Evolutionary conservation across 805 yeast genomes (phyloP), one percentile per base, ranked within the genome.

Genomic region (Wickerhamiella australiensis): DNA sequence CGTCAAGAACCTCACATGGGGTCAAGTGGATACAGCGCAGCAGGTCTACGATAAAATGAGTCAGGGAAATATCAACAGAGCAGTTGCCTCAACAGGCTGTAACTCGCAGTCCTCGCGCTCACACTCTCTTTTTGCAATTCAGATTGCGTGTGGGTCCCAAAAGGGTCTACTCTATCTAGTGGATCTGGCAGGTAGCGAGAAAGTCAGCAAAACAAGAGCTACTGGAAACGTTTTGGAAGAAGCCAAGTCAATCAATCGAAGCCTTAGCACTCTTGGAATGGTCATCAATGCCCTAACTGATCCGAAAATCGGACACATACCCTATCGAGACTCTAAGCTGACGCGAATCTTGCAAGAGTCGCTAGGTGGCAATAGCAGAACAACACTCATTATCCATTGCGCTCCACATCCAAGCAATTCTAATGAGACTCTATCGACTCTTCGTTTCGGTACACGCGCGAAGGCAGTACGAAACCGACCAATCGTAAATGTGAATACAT

Each of bases 101-200:
- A 85, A 84, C 62, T 68, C 71, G 22, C 82, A 78, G 58, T 78
- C 86, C 8, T 80, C 90, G 4, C 70, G 94, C 54, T 80, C 94
- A 0, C 95, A 86, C 62, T 78, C 90, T 0, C 82, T 87, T 26
- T 77, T 85, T 53, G 82, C 80, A 49, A 69, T 88, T 3, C 75
- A 74, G 46, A 66, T 87, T 5, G 68, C 74, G n/a, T 90, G 83
- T 58, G 76, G 75, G 59, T 72, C 75, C 56, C 81, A 77, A 60
- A 69, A 72, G 35, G 80, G 87, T 4, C 78, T 76, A 52, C 68
- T 86, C 52, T 82, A 79, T 57, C 64, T 86, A 33, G 90, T 85
- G 11, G 96, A 86, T 65, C 70, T 86, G 54, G 95, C 95, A 0
- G 95, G 95, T 5, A 80, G 90, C 20, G 95, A 88, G 63, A 83